Evolutionary conservation across 2,329 filamentous ascomycete species (phyloP).

Genomic region (Colletotrichum abscissum): DNA sequence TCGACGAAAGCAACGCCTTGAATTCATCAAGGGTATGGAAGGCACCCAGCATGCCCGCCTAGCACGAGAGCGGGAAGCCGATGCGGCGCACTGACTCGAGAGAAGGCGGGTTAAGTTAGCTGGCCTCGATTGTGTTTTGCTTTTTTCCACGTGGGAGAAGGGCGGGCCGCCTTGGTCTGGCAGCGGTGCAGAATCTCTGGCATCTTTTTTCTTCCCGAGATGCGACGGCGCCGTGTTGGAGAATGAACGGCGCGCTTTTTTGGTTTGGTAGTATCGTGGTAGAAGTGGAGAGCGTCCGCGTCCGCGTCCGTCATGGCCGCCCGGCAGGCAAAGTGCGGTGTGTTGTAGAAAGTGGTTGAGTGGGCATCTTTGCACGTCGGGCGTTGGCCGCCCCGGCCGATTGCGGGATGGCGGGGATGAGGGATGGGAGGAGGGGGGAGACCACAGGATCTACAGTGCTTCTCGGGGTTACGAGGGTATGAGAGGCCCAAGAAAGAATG

Average conservation of each 20-base stretch:
- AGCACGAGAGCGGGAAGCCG: background rate
- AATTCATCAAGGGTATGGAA: background rate
- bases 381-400: background rate
- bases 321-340: background rate
- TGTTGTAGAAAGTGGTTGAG: background rate
- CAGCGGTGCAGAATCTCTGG: background rate
- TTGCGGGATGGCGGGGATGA: background rate
- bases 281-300: background rate
- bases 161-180: background rate
- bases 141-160: background rate
- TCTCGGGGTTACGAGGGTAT: background rate
- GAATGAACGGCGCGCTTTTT: background rate
- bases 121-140: background rate
- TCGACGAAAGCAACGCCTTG: background rate
- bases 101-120: background rate
- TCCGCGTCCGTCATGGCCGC: background rate
- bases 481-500: background rate
- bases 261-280: background rate
- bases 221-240: background rate
- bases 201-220: background rate
- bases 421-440: background rate
- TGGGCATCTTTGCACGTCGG: background rate
- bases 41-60: background rate
- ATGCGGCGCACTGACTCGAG: conserved; percentile 3
- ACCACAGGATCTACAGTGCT: conserved; percentile 1